Base-by-base conservation (phyloP, 1,284 basidiomycete genomes). In the Stereum hirsutum region DNA sequence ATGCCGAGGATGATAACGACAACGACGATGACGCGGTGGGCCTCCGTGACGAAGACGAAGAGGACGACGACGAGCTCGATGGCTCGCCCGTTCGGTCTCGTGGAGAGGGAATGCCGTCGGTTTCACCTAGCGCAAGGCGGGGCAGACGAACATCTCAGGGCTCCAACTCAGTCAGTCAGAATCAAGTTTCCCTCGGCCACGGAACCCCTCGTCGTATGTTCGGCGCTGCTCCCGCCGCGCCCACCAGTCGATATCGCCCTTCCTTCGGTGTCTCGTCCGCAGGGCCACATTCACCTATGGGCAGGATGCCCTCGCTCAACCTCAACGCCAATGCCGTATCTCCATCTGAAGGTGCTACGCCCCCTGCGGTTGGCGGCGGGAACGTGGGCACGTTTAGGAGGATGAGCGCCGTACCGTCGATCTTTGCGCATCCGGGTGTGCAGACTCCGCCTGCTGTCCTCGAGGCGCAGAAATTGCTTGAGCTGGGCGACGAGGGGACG, bases 361-460 rank as follows among this genome's bases (percentile, higher is more conserved):
- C 39, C 14, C 50, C 44, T 24, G 41, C 39, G 26, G 43, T 44
- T 37, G 53, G 27, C 35, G 33, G 17, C 7, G 46, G 54, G 15
- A 61, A 62, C 2, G 59, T 56, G 6, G 61, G 65, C 4, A 59
- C 65, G 21, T 61, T 65, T 3, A 73, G 78, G 21, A 72, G 78
- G 17, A 65, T 66, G 26, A 81, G 81, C 6, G 57, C 65, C 26
- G 70, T 77, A 5, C 84, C 87, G 2, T 69, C 75, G n/a, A 90
- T 91, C 46, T 91, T 89, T 57, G 62, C 80, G 11, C 86, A 91
- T 56, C 65, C 83, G 2, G 88, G 88, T 42, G 83, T 91, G 25
- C 76, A 74, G 50, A 74, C 76, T 2, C 86, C 87, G 1, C 64
- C 78, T 25, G 81, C 81, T 14, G 75, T 87, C 14, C 61, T 81